Base-by-base conservation (phyloP, 2,329 filamentous ascomycete species). In the Cyphellophora attinorum region DNA sequence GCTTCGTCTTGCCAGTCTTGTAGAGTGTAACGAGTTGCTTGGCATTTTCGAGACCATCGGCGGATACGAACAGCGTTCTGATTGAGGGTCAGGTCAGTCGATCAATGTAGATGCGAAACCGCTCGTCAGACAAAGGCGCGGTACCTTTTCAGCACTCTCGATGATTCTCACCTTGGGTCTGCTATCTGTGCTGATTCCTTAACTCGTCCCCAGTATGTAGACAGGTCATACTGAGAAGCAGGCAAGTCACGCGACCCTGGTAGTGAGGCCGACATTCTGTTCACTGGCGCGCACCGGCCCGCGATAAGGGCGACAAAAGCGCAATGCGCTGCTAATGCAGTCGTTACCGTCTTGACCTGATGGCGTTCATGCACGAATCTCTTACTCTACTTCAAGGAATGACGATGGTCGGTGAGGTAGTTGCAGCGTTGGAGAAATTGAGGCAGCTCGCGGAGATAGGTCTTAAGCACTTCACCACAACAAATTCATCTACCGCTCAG, bases 201-300 rank as follows among this genome's bases (percentile, higher is more conserved):
- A 54, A 96, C 91, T 39, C 91, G 79, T 46, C 91, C 91, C 84
- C 84, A 91, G 65, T 98, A 98, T 30, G 88, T 95, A 56, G 63
- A 76, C 53, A 98, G 71, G 57, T 98, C 85, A 73, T 93, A 89
- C 61, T 86, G 85, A 35, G 91, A 98, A 37, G 79, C 76, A 42
- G 91, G 91, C 46, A 95, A 72, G 60, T 94, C 85, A 59, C 89
- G 81, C 48, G 60, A 73, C 37, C 76, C 75, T 16, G 75, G 74
- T 17, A 78, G 57, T 16, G 76, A 76, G 30, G 72, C 64, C 27
- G 75, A 76, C 75, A 79, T 79, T 38, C 29, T 38, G 37, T 38
- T 37, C 34, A 14, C 15, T 16, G n/a, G n/a, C n/a, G 27, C 15
- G 27, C 15, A n/a, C n/a, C n/a, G n/a, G n/a, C n/a, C n/a, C n/a